These are phyloP conservation scores for Malus orientalis DNA, from an alignment of 306 rosid genomes.

Conservation along the genomic window DNA sequence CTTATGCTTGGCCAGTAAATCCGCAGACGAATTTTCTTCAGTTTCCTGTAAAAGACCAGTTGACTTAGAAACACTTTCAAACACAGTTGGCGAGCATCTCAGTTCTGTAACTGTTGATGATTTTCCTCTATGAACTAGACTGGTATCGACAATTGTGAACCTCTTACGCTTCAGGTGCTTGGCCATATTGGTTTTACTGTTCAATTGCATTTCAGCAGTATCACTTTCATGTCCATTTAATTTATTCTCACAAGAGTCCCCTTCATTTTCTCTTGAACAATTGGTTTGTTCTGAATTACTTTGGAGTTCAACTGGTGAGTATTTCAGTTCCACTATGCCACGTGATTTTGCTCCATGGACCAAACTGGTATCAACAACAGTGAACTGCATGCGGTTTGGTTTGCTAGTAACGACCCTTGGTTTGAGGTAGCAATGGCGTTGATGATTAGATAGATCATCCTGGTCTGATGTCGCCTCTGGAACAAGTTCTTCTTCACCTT, in stretches of 20 bases:
- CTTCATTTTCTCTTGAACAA: slow-evolving; percentile 20
- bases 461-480: slow-evolving; percentile 39
- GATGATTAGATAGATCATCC: slow-evolving; percentile 30
- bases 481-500: slow-evolving; percentile 37
- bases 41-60: slow-evolving; percentile 26
- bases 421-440: slow-evolving; percentile 58
- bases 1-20: slow-evolving; percentile 12
- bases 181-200: slow-evolving; percentile 24
- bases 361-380: slow-evolving; percentile 51
- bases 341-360: slow-evolving; percentile 37
- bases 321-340: slow-evolving; percentile 36
- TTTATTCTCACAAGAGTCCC: slow-evolving; percentile 13
- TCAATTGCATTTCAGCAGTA: slow-evolving; percentile 21
- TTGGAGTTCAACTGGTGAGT: slow-evolving; percentile 28
- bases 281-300: background rate
- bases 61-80: slow-evolving; percentile 28
- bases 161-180: slow-evolving; percentile 22
- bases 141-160: slow-evolving; percentile 53
- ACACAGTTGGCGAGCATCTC: slow-evolving; percentile 33
- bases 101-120: slow-evolving; percentile 34
- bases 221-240: slow-evolving; percentile 19
- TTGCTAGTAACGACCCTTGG: slow-evolving; percentile 39
- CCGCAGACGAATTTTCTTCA: slow-evolving; percentile 7
- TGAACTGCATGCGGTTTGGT: slow-evolving; percentile 32
- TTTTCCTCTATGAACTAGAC: slow-evolving; percentile 39